Conservation (phyloP, 2,329 filamentous ascomycete species). For the Chrysoporthe austroafricana region DNA sequence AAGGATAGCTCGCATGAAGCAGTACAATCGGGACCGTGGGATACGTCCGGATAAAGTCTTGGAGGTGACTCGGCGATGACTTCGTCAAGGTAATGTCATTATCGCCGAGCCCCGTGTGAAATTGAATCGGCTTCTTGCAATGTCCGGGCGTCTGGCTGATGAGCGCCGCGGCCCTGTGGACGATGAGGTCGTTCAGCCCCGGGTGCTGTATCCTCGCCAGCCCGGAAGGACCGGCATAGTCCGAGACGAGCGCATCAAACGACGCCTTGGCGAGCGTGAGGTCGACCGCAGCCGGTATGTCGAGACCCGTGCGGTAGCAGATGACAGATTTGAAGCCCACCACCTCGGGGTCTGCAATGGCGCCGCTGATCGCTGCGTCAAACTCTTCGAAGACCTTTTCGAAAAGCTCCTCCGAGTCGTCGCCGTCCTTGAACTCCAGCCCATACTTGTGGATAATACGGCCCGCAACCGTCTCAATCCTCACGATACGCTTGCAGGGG, state of each 20-base stretch:
- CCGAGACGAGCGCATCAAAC: slow-evolving; percentile 42
- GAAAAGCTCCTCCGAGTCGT: slow-evolving; percentile 45
- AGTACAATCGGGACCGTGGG: slow-evolving; percentile 74
- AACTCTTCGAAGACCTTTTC: slow-evolving; percentile 55
- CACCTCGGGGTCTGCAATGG: slow-evolving; percentile 68
- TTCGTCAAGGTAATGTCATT: slow-evolving; percentile 72
- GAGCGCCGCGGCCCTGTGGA: slow-evolving; percentile 64
- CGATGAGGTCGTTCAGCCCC: slow-evolving; percentile 70
- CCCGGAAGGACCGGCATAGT: slow-evolving; percentile 36
- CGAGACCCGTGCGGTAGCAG: slow-evolving; percentile 78
- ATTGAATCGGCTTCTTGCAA: slow-evolving; percentile 74
- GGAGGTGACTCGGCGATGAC: slow-evolving; percentile 76
- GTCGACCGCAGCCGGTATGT: slow-evolving; percentile 53
- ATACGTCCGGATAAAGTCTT: slow-evolving; percentile 72
- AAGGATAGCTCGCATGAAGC: slow-evolving; percentile 81
- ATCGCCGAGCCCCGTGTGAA: slow-evolving; percentile 83
- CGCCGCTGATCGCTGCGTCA: slow-evolving; percentile 54
- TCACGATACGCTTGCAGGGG: slow-evolving; percentile 72
- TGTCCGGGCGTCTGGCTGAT: slow-evolving; percentile 51
- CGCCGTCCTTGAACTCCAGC: slow-evolving; percentile 40
- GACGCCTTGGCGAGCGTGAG: slow-evolving; percentile 46
- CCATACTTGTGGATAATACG: slow-evolving; percentile 57
- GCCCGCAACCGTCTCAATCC: slow-evolving; percentile 75
- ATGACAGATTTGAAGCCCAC: slow-evolving; percentile 83
- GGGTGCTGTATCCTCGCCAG: slow-evolving; percentile 64